Conservation (phyloP, 2,329 filamentous ascomycete species). For the Fusarium decemcellulare region DNA sequence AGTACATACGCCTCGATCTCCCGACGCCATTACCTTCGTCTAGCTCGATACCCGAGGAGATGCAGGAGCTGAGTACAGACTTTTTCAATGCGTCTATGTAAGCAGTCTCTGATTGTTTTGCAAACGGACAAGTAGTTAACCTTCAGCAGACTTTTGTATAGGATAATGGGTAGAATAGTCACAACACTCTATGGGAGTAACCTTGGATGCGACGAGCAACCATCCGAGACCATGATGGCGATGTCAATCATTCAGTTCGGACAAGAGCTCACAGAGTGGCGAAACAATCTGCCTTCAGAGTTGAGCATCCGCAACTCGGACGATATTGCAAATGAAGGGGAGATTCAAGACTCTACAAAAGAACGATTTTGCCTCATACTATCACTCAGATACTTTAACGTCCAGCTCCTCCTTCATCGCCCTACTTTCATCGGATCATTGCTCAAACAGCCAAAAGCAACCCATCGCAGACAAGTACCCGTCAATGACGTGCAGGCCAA, state of each 20-base stretch:
- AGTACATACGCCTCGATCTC: background rate
- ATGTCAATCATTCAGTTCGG: background rate
- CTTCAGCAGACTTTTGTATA: background rate
- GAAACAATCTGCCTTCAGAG: background rate
- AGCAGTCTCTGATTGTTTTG: too few species aligned
- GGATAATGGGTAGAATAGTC: background rate
- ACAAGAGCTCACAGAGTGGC: conserved; percentile 1
- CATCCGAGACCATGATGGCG: background rate
- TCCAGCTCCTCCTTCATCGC: background rate
- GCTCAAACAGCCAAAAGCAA: background rate
- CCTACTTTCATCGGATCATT: conserved; percentile 5
- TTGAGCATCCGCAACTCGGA: background rate
- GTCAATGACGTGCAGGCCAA: background rate
- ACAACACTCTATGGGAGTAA: background rate
- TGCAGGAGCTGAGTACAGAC: background rate
- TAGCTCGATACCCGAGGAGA: background rate
- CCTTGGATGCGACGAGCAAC: background rate
- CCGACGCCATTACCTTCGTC: background rate
- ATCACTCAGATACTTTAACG: background rate
- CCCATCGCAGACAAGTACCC: background rate
- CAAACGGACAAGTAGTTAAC: background rate
- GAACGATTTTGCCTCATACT: background rate
- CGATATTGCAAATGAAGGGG: background rate
- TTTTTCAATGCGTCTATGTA: background rate
- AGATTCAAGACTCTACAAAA: background rate